These are phyloP conservation scores for Lipomyces kockii DNA, from an alignment of 805 yeast genomes.

Conservation along the genomic window DNA sequence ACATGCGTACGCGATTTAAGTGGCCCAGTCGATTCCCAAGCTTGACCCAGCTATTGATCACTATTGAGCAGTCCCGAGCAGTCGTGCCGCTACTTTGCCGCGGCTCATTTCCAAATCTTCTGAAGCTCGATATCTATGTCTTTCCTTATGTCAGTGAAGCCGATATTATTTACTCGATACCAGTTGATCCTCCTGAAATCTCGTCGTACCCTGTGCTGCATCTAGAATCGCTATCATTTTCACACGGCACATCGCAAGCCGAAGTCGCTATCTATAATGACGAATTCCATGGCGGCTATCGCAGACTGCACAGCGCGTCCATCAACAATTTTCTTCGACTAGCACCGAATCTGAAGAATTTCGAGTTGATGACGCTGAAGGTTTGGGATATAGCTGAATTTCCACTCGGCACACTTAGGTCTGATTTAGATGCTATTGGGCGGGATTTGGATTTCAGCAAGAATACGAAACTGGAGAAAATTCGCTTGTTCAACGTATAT, in stretches of 20 bases:
- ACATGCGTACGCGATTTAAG: neutral
- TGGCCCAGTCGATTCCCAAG: neutral
- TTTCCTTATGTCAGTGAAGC: constrained; percentile 1
- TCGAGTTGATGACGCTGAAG: neutral
- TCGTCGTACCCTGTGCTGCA: neutral
- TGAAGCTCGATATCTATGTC: constrained; percentile 2
- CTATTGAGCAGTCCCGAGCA: neutral
- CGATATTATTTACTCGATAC: neutral
- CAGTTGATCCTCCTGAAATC: neutral
- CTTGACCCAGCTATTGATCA: neutral
- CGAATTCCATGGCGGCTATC: constrained; percentile 3
- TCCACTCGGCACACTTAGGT: neutral
- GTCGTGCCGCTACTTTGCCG: neutral
- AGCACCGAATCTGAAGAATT: neutral
- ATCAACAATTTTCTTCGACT: neutral
- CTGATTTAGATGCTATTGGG: neutral
- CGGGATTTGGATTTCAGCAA: neutral
- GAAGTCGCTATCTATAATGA: neutral
- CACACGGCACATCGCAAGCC: neutral
- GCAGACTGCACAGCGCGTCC: neutral
- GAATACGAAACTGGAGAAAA: neutral
- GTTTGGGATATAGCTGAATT: neutral
- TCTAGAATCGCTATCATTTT: neutral
- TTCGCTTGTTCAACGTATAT: neutral
- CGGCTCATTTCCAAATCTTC: constrained; percentile 2